Evolutionary conservation across 495 filamentous ascomycete species (phyloP).

Genomic region (Xylaria longipes): DNA sequence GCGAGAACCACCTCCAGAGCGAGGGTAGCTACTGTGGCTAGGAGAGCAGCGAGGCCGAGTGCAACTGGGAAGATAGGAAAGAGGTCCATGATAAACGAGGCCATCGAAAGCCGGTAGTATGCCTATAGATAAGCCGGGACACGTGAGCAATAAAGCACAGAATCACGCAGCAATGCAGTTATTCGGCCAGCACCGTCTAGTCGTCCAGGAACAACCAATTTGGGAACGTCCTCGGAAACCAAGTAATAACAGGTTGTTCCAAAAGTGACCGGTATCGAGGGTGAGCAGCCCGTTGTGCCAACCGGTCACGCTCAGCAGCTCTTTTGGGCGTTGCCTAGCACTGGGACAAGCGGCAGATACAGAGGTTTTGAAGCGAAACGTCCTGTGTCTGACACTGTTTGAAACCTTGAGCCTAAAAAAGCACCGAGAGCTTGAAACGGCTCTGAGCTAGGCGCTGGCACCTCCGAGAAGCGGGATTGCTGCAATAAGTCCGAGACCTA

Average conservation of each 20-base stretch:
- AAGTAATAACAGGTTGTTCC: neutral
- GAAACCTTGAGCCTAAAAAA: conserved; percentile 17
- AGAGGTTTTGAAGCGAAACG: conserved; percentile 4
- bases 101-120: neutral
- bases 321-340: neutral
- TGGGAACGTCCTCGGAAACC: neutral
- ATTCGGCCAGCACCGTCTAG: neutral
- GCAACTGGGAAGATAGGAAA: conserved; percentile 40
- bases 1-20: conserved; percentile 50
- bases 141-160: neutral
- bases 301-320: neutral
- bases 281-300: neutral
- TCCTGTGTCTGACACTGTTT: conserved; percentile 13
- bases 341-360: neutral
- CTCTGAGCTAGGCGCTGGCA: neutral
- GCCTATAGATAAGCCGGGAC: neutral
- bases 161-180: neutral
- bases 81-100: conserved; percentile 42
- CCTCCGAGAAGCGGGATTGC: neutral
- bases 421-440: neutral
- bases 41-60: conserved; percentile 46
- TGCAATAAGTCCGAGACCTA: conserved; percentile 20
- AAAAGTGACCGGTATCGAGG: neutral
- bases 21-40: conserved; percentile 50
- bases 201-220: neutral